phyloP scores from a whole-genome alignment of 2,329 filamentous ascomycete species.

The Clonostachys chloroleuca region DNA sequence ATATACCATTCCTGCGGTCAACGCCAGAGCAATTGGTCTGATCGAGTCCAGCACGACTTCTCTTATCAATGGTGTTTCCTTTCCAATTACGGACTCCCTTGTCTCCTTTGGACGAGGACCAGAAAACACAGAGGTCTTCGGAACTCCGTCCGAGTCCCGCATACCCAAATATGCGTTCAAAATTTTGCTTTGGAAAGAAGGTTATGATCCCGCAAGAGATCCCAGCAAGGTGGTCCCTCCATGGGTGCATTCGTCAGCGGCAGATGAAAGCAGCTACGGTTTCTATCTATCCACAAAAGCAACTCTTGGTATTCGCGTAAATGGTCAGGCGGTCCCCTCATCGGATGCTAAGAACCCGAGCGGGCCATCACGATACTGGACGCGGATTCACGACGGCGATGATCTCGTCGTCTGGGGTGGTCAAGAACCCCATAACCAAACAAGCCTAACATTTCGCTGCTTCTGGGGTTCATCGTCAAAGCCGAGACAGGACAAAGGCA shows the following conservation, averaged over 20 bases:
- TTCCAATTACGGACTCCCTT: constrained; percentile 62
- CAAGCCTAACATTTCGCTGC: constrained; percentile 47
- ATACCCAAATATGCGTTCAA: constrained; percentile 82
- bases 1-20: constrained; percentile 13
- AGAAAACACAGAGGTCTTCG: constrained; percentile 65
- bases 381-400: constrained; percentile 73
- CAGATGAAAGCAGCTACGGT: constrained; percentile 50
- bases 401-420: constrained; percentile 66
- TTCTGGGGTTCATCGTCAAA: constrained; percentile 50
- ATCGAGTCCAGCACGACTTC: constrained; percentile 65
- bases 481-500: constrained; percentile 19
- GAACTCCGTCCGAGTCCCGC: constrained; percentile 57
- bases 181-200: constrained; percentile 68
- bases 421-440: constrained; percentile 30
- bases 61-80: constrained; percentile 53
- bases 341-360: constrained; percentile 48
- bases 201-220: constrained; percentile 55
- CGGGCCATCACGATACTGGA: constrained; percentile 55
- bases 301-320: constrained; percentile 71
- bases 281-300: constrained; percentile 80
- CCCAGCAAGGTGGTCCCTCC: constrained; percentile 47
- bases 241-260: constrained; percentile 23
- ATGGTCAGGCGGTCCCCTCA: constrained; percentile 60
- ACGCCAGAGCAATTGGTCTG: constrained; percentile 50
- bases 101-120: constrained; percentile 74